These are phyloP conservation scores for Penicillium psychrosexuale DNA, from an alignment of 2,329 filamentous ascomycete genomes.

Conservation along the genomic window DNA sequence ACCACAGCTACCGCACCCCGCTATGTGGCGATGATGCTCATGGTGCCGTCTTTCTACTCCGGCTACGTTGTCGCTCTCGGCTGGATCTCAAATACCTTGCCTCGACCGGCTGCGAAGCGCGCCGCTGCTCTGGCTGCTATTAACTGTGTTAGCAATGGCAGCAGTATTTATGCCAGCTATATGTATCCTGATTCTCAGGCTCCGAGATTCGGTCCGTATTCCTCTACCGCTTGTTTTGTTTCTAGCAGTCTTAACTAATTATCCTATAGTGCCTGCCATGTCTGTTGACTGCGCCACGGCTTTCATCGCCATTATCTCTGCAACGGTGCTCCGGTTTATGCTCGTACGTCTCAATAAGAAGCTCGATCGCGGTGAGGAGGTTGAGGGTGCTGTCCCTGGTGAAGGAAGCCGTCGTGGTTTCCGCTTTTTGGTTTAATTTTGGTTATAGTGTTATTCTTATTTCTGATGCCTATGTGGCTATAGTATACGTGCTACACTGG, in stretches of 20 bases:
- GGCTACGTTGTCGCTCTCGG: conserved; percentile 66
- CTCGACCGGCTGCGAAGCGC: conserved; percentile 71
- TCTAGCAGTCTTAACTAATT: neutral
- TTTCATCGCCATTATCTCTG: conserved; percentile 61
- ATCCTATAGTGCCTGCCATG: conserved; percentile 56
- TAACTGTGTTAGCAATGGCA: conserved; percentile 68
- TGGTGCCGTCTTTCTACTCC: conserved; percentile 63
- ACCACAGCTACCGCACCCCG: conserved; percentile 60
- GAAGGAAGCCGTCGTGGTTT: conserved; percentile 61
- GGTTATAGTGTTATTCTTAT: too few species aligned
- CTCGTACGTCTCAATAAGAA: conserved; percentile 66
- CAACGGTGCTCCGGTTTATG: conserved; percentile 61
- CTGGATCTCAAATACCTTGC: conserved; percentile 75
- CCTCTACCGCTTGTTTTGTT: conserved; percentile 39
- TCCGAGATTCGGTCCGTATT: conserved; percentile 40
- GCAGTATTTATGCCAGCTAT: conserved; percentile 67
- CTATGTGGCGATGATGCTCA: conserved; percentile 70
- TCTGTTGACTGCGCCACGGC: conserved; percentile 65
- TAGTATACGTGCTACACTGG: neutral
- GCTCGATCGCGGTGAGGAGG: conserved; percentile 61
- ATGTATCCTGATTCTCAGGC: conserved; percentile 57
- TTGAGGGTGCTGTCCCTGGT: conserved; percentile 55
- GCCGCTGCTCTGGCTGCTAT: conserved; percentile 71
- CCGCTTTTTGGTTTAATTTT: conserved; percentile 58
- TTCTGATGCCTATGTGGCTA: neutral